Percentiles rank a stretch among this genome's conserved stretches.
Evolutionary conservation across 2,329 filamentous ascomycete species (phyloP).

Genomic region (Diaporthe longicolla): DNA sequence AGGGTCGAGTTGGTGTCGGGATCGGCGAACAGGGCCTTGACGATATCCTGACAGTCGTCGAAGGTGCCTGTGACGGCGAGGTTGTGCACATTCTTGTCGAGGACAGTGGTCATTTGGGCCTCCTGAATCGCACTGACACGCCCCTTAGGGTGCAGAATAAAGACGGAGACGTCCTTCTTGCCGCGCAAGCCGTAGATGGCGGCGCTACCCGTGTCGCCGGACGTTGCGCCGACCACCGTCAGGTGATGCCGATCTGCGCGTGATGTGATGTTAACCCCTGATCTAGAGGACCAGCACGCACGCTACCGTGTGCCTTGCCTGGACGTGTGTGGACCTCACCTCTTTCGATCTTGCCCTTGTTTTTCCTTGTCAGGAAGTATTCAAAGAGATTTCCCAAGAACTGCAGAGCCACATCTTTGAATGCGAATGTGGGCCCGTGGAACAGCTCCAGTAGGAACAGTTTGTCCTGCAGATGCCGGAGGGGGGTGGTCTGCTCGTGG

Average conservation of each 20-base stretch:
- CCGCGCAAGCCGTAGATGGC: constrained; percentile 95
- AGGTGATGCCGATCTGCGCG: constrained; percentile 81
- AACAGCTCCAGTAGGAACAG: constrained; percentile 93
- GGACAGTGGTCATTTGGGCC: constrained; percentile 95
- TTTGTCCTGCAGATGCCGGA: constrained; percentile 83
- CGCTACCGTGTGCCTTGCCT: not conserved
- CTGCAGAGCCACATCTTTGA: constrained; percentile 95
- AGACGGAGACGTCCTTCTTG: constrained; percentile 97
- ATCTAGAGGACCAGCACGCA: constrained; percentile 13
- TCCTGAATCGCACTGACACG: constrained; percentile 94
- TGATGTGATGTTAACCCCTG: constrained; percentile 46
- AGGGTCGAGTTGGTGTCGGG: constrained; percentile 84
- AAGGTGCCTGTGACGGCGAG: constrained; percentile 91
- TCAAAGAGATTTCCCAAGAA: constrained; percentile 97
- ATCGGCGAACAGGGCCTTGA: constrained; percentile 93
- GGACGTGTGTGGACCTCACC: constrained; percentile 52
- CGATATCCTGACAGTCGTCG: constrained; percentile 97
- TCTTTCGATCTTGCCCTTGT: constrained; percentile 75
- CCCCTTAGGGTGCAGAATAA: constrained; percentile 94
- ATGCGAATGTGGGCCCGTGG: constrained; percentile 94
- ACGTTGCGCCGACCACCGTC: constrained; percentile 89
- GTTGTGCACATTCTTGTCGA: constrained; percentile 94
- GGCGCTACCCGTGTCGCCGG: constrained; percentile 91
- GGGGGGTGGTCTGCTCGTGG: constrained; percentile 80
- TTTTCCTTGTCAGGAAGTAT: constrained; percentile 84